Conservation (phyloP, 495 filamentous ascomycete genomes). For the Aspergillus avenaceus region DNA sequence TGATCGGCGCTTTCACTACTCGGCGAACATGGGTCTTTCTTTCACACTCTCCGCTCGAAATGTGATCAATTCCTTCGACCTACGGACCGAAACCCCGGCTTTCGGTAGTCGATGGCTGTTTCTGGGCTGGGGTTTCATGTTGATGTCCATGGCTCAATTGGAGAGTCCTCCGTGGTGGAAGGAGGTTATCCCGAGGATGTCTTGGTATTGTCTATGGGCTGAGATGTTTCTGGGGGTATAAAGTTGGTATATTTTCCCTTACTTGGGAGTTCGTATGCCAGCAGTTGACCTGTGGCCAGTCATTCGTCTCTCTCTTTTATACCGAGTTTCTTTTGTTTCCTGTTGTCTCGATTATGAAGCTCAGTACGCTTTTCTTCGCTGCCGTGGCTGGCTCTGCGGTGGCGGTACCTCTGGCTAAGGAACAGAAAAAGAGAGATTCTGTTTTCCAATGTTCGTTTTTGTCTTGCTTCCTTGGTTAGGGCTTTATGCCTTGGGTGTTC, state of each 20-base stretch:
- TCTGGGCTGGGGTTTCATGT: too few relatives aligned
- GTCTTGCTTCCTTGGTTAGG: slow-evolving; percentile 17
- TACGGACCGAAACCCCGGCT: background rate
- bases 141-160: background rate
- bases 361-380: slow-evolving; percentile 21
- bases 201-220: too few relatives aligned
- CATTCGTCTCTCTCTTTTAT: background rate
- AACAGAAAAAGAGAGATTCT: slow-evolving; percentile 19
- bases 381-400: slow-evolving; percentile 24
- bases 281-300: slow-evolving; percentile 1
- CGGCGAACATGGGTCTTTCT: background rate
- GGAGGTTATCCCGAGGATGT: background rate
- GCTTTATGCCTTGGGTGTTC: background rate
- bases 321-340: background rate
- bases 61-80: background rate
- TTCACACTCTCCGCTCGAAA: background rate
- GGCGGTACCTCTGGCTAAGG: slow-evolving; percentile 18
- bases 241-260: background rate
- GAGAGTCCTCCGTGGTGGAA: background rate
- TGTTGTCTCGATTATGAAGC: slow-evolving; percentile 19
- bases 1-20: background rate
- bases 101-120: too few relatives aligned
- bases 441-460: slow-evolving; percentile 32
- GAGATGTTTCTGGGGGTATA: background rate
- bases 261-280: background rate